Conservation (phyloP, 108 stramenopile genomes). For the Halocafeteria seosinensis region DNA sequence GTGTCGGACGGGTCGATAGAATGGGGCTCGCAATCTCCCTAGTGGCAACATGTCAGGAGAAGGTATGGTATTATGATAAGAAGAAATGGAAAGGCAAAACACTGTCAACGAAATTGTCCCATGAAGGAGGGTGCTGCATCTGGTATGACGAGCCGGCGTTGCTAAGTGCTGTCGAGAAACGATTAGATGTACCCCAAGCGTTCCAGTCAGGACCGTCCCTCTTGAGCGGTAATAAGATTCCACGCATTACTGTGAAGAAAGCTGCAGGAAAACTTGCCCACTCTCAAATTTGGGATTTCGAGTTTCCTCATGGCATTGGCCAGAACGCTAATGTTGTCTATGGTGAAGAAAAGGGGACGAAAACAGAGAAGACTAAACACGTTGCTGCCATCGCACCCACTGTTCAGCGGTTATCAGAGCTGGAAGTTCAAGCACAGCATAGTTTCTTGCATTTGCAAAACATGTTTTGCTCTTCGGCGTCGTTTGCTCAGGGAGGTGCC, state of each 20-base stretch:
- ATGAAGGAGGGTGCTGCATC: constrained; percentile 33
- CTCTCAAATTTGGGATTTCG: background rate
- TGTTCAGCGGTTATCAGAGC: background rate
- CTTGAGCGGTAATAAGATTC: too few relatives aligned
- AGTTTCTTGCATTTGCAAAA: constrained; percentile 3
- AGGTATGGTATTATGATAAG: constrained; percentile 21
- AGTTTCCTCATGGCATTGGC: background rate
- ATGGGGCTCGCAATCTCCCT: constrained; percentile 38
- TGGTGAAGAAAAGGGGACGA: background rate
- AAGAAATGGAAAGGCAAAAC: background rate
- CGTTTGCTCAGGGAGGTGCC: too few relatives aligned
- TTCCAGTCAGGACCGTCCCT: background rate
- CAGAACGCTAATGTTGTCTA: background rate
- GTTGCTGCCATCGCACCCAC: background rate
- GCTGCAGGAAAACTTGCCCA: background rate
- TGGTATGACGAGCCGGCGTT: constrained; percentile 30
- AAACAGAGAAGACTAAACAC: background rate
- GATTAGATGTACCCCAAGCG: constrained; percentile 4
- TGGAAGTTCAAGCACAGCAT: constrained; percentile 4
- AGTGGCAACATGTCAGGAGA: constrained; percentile 21
- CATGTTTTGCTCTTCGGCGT: too few relatives aligned
- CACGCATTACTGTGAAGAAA: background rate
- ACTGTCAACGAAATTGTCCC: constrained; percentile 8
- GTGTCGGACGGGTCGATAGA: constrained; percentile 34
- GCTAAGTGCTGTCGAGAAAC: constrained; percentile 19